These are phyloP conservation scores for Thraustotheca clavata DNA, from an alignment of 352 stramenopile species.

Conservation along the genomic window DNA sequence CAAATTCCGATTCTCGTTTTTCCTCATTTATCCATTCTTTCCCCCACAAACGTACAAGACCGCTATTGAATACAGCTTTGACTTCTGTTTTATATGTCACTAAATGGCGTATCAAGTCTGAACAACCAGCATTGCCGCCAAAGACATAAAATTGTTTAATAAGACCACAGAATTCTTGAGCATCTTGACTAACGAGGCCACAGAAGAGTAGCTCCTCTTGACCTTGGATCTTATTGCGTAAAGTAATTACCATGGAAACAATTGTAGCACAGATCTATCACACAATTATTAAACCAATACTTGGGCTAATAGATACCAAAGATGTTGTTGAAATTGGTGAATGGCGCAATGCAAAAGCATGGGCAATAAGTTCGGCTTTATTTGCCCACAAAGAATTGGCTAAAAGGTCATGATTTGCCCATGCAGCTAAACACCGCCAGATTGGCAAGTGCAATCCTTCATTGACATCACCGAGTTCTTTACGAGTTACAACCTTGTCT, in stretches of 20 bases:
- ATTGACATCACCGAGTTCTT: slow-evolving; percentile 1
- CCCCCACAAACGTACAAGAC: not conserved
- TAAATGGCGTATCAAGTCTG: not conserved
- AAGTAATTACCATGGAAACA: not conserved
- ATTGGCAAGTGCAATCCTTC: slow-evolving; percentile 9
- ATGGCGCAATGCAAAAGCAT: not conserved
- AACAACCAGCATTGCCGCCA: not conserved
- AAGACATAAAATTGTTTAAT: slow-evolving; percentile 17
- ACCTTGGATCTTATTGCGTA: not conserved
- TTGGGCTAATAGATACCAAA: not conserved
- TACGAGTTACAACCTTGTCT: too few species aligned
- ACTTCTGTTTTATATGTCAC: not conserved
- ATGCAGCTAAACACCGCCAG: slow-evolving; percentile 2
- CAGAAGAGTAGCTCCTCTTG: not conserved
- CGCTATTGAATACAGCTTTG: not conserved
- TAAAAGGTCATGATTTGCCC: not conserved
- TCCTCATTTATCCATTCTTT: slow-evolving; percentile 2
- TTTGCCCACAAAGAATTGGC: not conserved
- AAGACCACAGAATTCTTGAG: not conserved
- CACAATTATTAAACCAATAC: too few species aligned
- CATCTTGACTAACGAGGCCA: not conserved
- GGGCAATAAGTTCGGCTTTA: not conserved
- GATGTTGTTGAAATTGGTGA: not conserved
- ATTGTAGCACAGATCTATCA: not conserved
- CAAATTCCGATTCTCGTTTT: not conserved